Conservation (phyloP, 1,284 basidiomycete genomes). For the Pholiota adiposa region DNA sequence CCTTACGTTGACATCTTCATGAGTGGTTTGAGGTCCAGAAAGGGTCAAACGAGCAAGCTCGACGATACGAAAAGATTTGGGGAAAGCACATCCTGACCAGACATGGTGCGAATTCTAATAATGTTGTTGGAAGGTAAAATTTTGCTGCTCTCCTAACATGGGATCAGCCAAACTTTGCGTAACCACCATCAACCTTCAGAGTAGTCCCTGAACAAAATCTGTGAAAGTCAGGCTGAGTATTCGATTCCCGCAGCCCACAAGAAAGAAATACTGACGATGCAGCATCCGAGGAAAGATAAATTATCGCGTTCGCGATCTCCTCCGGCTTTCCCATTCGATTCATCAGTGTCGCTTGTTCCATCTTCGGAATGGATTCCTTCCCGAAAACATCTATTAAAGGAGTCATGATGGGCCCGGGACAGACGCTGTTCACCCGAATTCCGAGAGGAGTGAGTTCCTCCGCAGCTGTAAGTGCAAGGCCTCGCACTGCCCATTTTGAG, state of each 20-base stretch:
- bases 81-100: no score
- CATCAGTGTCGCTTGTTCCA: slow-evolving; percentile 7
- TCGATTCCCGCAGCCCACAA: neutral
- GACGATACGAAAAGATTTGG: no score
- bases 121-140: no score
- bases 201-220: slow-evolving; percentile 10
- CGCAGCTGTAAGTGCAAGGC: slow-evolving; percentile 8
- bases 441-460: slow-evolving; percentile 8
- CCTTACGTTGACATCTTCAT: no score
- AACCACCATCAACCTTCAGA: slow-evolving; percentile 7
- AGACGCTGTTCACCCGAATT: slow-evolving; percentile 12
- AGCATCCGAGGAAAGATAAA: slow-evolving; percentile 11
- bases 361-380: slow-evolving; percentile 3
- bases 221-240: neutral
- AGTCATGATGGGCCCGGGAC: slow-evolving; percentile 8
- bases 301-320: slow-evolving; percentile 12
- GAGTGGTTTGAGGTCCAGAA: no score
- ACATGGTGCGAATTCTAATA: no score
- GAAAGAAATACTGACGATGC: slow-evolving; percentile 1
- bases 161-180: slow-evolving; percentile 7
- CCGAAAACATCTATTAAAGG: slow-evolving; percentile 7
- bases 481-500: slow-evolving; percentile 13
- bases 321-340: slow-evolving; percentile 9
- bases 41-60: no score
- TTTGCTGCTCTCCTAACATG: no score